Evolutionary conservation across 2,329 filamentous ascomycete genomes (phyloP).

Genomic region (Monosporascus sp.): DNA sequence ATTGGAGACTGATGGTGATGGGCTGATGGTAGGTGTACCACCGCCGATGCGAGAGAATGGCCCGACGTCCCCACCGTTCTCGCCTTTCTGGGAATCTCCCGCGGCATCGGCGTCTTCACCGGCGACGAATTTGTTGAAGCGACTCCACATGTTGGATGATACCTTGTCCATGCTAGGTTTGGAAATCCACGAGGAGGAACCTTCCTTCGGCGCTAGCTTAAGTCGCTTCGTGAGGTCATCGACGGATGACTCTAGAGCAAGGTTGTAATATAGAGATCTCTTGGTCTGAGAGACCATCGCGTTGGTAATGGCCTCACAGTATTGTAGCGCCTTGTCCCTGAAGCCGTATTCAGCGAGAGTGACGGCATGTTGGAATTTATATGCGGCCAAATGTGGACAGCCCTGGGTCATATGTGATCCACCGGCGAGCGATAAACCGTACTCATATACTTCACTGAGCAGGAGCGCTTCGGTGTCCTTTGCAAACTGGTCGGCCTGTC

Average conservation of each 20-base stretch:
- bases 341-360: constrained; percentile 79
- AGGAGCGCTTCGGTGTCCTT: constrained; percentile 82
- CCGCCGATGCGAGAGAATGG: constrained; percentile 79
- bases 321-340: constrained; percentile 77
- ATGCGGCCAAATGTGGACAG: constrained; percentile 79
- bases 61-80: constrained; percentile 56
- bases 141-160: constrained; percentile 81
- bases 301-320: constrained; percentile 77
- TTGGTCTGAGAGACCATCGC: constrained; percentile 77
- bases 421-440: constrained; percentile 68
- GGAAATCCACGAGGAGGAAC: constrained; percentile 80
- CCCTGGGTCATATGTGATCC: constrained; percentile 48
- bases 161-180: constrained; percentile 96
- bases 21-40: constrained; percentile 69
- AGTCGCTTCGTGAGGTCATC: constrained; percentile 81
- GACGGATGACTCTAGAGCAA: constrained; percentile 65
- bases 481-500: constrained; percentile 64
- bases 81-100: constrained; percentile 51
- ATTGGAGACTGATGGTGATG: constrained; percentile 63
- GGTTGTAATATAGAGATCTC: constrained; percentile 81
- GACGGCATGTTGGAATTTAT: constrained; percentile 86
- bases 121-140: constrained; percentile 93
- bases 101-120: constrained; percentile 75
- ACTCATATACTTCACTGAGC: constrained; percentile 95
- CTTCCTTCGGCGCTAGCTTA: constrained; percentile 78